phyloP scores from a whole-genome alignment of 2,329 filamentous ascomycete genomes.

The Monilinia vaccinii-corymbosi region DNA sequence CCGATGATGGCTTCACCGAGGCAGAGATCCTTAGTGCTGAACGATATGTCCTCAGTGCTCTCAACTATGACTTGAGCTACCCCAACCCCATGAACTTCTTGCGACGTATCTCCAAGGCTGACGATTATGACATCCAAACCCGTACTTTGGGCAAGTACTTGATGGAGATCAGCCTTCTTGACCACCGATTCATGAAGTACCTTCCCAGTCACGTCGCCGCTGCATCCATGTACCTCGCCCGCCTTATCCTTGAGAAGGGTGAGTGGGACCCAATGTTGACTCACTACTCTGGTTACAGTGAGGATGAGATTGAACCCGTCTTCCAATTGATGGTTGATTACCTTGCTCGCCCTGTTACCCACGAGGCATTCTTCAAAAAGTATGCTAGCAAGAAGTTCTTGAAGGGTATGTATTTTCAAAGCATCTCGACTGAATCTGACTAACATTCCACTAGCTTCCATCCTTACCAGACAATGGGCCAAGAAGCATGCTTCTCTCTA shows the following conservation, averaged over 20 bases:
- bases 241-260: conserved; percentile 81
- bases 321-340: conserved; percentile 96
- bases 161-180: conserved; percentile 91
- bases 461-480: conserved; percentile 85
- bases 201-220: conserved; percentile 86
- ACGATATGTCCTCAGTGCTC: conserved; percentile 79
- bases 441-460: conserved; percentile 55
- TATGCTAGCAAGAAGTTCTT: conserved; percentile 99
- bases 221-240: conserved; percentile 88
- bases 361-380: conserved; percentile 99
- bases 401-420: conserved; percentile 60
- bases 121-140: conserved; percentile 98
- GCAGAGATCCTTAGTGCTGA: conserved; percentile 96
- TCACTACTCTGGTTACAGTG: conserved; percentile 88
- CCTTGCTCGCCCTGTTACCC: conserved; percentile 76
- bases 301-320: conserved; percentile 87
- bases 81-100: conserved; percentile 99
- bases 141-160: conserved; percentile 96
- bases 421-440: conserved; percentile 11
- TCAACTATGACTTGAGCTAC: conserved; percentile 96
- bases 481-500: conserved; percentile 63
- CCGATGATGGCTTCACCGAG: conserved; percentile 92
- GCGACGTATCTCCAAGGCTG: conserved; percentile 95
- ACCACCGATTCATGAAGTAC: conserved; percentile 87
- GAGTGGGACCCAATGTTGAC: conserved; percentile 84